Conservation (phyloP, 768 basidiomycete species). For the Myochromella boudieri region DNA sequence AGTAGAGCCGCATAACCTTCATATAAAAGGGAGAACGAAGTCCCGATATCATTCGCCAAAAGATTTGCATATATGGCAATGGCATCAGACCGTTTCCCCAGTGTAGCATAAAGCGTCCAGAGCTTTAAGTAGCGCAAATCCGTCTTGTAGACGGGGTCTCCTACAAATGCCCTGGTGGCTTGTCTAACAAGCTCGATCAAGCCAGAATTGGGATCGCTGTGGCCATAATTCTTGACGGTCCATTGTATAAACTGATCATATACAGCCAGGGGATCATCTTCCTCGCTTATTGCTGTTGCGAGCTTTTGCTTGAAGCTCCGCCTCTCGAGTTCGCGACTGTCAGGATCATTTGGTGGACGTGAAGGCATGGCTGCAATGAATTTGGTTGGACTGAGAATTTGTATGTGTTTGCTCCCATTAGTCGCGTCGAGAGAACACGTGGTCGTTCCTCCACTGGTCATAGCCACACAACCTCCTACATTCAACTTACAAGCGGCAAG, state of each 20-base stretch:
- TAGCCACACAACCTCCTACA: no score
- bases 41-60: conserved; percentile 73
- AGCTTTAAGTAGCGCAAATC: conserved; percentile 91
- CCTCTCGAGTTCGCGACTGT: conserved; percentile 30
- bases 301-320: conserved; percentile 40
- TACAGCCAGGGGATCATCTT: conserved; percentile 83
- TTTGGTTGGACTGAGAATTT: conserved; percentile 13
- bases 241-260: conserved; percentile 90
- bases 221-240: conserved; percentile 79
- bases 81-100: conserved; percentile 69
- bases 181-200: conserved; percentile 82
- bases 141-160: conserved; percentile 80
- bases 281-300: conserved; percentile 58
- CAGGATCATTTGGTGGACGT: conserved; percentile 16
- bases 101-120: conserved; percentile 85
- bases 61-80: conserved; percentile 75
- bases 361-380: conserved; percentile 14
- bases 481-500: no score
- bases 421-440: conserved; percentile 20
- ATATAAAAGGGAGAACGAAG: conserved; percentile 76
- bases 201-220: conserved; percentile 67
- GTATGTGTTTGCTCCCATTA: conserved; percentile 15
- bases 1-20: conserved; percentile 87
- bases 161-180: conserved; percentile 77
- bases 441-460: neutral